Evolutionary conservation across 306 rosid genomes (phyloP).

Genomic region (Cotoneaster glaucophyllus): DNA sequence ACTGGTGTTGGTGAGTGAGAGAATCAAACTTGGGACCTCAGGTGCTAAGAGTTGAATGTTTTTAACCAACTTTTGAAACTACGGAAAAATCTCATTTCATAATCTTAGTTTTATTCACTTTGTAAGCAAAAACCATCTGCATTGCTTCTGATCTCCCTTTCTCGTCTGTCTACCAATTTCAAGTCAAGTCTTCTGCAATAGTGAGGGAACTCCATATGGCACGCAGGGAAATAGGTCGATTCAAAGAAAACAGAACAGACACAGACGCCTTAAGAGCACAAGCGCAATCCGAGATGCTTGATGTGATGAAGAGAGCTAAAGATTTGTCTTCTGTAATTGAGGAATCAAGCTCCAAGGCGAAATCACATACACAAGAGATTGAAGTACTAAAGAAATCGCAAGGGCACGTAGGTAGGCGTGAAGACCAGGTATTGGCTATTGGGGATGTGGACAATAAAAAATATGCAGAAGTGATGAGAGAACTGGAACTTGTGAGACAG

Average conservation of each 20-base stretch:
- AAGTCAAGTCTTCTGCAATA: constrained; percentile 42
- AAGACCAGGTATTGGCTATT: constrained; percentile 7
- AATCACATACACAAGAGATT: constrained; percentile 25
- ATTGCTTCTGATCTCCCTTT: neutral
- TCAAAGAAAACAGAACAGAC: constrained; percentile 38
- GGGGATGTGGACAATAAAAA: constrained; percentile 28
- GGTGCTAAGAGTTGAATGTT: neutral
- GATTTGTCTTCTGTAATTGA: constrained; percentile 39
- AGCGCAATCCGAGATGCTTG: constrained; percentile 53
- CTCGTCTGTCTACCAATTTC: neutral
- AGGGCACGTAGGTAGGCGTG: constrained; percentile 14
- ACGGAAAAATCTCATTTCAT: neutral
- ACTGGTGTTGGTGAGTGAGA: neutral
- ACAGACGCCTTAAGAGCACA: constrained; percentile 44
- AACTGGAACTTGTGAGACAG: constrained; percentile 56
- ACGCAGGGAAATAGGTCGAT: constrained; percentile 42
- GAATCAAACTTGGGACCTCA: neutral
- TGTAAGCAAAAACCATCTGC: neutral
- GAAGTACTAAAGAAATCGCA: constrained; percentile 36
- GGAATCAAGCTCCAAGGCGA: constrained; percentile 34
- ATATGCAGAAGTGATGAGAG: constrained; percentile 48
- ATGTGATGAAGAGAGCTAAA: constrained; percentile 38
- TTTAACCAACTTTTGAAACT: neutral
- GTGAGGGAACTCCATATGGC: constrained; percentile 57
- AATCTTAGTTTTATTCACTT: neutral